phyloP scores from a whole-genome alignment of 345 rosid genomes.

The Passiflora organensis region DNA sequence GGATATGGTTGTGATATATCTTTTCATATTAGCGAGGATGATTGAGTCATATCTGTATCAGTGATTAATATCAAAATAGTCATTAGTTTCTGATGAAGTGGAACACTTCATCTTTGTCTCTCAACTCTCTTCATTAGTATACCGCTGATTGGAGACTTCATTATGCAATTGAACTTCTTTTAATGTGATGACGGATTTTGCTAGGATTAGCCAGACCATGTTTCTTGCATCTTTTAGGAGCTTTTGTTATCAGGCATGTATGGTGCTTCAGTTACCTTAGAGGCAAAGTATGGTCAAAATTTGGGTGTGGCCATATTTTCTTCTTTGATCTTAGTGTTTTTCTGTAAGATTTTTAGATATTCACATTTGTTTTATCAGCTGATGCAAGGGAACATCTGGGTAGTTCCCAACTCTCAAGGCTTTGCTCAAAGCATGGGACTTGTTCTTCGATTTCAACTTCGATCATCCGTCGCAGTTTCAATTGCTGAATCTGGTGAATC shows the following conservation, averaged over 20 bases:
- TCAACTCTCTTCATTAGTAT: too few species aligned
- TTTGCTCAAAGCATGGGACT: constrained; percentile 67
- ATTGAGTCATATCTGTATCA: too few species aligned
- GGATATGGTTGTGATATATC: too few species aligned
- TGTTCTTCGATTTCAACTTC: constrained; percentile 58
- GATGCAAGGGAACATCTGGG: constrained; percentile 89
- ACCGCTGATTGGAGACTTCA: too few species aligned
- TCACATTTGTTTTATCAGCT: constrained; percentile 29
- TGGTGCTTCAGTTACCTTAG: neutral
- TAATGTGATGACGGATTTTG: neutral
- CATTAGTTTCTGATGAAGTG: too few species aligned
- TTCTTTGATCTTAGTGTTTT: neutral
- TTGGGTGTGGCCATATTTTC: neutral
- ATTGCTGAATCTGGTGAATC: constrained; percentile 45
- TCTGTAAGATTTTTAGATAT: neutral
- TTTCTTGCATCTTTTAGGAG: too few species aligned
- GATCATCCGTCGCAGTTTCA: constrained; percentile 36
- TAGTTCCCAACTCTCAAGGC: constrained; percentile 49
- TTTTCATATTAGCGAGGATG: too few species aligned
- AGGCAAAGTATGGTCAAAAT: neutral
- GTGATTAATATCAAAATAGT: too few species aligned
- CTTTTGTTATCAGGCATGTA: too few species aligned
- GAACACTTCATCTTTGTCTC: too few species aligned
- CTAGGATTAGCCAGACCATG: too few species aligned
- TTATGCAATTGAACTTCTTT: too few species aligned